Percentiles rank a stretch among this genome's conserved stretches.
Conservation (phyloP, 352 stramenopile genomes). For the Phytophthora pistaciae region DNA sequence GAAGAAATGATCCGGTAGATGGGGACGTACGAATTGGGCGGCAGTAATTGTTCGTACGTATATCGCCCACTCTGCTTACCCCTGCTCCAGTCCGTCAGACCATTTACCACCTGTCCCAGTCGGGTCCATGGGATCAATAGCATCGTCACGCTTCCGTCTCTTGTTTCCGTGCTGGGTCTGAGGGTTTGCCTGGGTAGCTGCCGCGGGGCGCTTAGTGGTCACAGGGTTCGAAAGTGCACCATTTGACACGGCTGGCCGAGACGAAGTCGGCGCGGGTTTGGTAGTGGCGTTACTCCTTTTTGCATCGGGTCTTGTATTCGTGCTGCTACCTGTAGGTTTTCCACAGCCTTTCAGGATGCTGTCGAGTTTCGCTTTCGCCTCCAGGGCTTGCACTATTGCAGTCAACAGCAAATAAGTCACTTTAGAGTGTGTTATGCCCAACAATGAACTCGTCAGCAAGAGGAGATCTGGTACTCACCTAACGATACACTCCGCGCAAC, state of each 20-base stretch:
- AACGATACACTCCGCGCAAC: constrained; percentile 58
- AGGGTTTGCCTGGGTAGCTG: background rate
- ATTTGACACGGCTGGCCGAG: background rate
- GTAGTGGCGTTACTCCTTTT: constrained; percentile 6
- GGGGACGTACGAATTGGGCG: too few species aligned
- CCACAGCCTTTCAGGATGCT: constrained; percentile 60
- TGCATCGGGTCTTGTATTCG: constrained; percentile 1
- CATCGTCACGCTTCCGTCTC: constrained; percentile 18
- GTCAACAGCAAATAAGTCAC: background rate
- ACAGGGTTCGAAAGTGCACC: background rate
- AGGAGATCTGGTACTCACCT: constrained; percentile 31
- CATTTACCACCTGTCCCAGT: constrained; percentile 34
- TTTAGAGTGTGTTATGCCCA: background rate
- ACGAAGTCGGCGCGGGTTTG: background rate
- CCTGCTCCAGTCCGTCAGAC: constrained; percentile 31
- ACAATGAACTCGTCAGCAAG: background rate
- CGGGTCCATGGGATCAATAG: constrained; percentile 35
- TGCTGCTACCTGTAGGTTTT: background rate
- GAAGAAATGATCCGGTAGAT: background rate
- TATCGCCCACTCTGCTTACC: background rate
- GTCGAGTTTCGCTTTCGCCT: constrained; percentile 72
- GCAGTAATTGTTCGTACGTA: background rate
- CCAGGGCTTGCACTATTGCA: constrained; percentile 52
- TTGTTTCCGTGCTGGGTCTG: constrained; percentile 18
- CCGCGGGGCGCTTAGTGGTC: constrained; percentile 20